phyloP scores from a whole-genome alignment of 495 filamentous ascomycete genomes.

The Penicillium antarcticum region DNA sequence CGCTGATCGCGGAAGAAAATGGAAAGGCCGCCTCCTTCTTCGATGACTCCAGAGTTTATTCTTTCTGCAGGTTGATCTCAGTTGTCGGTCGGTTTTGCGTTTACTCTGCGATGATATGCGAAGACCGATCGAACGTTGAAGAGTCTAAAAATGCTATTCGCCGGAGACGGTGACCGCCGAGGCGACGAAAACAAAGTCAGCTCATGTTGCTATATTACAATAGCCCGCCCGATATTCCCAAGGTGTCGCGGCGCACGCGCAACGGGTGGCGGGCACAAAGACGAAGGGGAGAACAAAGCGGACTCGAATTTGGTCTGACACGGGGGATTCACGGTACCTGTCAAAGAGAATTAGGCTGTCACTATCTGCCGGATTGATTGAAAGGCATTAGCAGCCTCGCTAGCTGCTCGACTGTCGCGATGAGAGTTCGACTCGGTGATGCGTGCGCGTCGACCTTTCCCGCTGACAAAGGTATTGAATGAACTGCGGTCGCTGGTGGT shows the following conservation, averaged over 20 bases:
- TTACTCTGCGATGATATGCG: background rate
- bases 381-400: no score
- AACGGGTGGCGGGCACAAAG: background rate
- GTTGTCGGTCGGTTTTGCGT: background rate
- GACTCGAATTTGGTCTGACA: background rate
- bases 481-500: background rate
- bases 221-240: background rate
- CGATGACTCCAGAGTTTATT: background rate
- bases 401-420: background rate
- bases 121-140: background rate
- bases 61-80: background rate
- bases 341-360: background rate
- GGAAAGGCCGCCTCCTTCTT: constrained; percentile 5
- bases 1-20: constrained; percentile 24
- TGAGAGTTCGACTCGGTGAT: background rate
- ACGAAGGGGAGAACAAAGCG: background rate
- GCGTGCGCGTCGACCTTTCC: constrained; percentile 4
- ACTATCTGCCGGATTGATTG: background rate
- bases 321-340: background rate
- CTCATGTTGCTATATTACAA: constrained; percentile 9
- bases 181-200: constrained; percentile 18
- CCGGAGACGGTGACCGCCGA: constrained; percentile 12
- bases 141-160: constrained; percentile 4
- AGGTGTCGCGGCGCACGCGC: background rate
- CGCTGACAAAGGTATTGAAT: background rate